phyloP scores from a whole-genome alignment of 306 rosid species.

The Elaeagnus macrophylla region DNA sequence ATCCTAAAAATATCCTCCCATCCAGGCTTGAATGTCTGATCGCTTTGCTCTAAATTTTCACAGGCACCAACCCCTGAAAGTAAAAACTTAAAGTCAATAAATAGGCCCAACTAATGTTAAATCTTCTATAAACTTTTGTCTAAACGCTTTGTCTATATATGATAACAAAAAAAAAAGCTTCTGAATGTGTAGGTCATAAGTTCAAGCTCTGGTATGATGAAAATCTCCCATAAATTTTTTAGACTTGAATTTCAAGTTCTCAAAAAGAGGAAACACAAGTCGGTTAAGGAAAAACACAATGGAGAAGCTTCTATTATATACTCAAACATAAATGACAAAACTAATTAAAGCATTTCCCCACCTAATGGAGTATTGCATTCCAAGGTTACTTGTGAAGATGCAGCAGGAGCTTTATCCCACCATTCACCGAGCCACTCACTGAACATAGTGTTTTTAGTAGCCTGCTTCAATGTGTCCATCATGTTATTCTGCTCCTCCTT shows the following conservation, averaged over 20 bases:
- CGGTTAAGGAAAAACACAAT: too few relatives aligned
- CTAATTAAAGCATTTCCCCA: constrained; percentile 19
- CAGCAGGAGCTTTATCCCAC: constrained; percentile 57
- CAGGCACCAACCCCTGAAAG: constrained; percentile 18
- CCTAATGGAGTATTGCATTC: constrained; percentile 46
- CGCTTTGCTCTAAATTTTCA: constrained; percentile 63
- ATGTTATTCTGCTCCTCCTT: constrained; percentile 75
- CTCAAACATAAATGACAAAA: background rate
- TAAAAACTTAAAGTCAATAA: constrained; percentile 22
- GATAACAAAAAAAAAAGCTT: too few relatives aligned
- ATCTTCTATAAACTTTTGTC: background rate
- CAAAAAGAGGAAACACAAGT: too few relatives aligned
- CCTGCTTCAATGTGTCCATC: constrained; percentile 97
- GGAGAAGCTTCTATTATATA: too few relatives aligned
- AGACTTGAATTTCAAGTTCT: too few relatives aligned
- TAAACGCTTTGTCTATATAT: too few relatives aligned
- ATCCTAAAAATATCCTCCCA: constrained; percentile 79
- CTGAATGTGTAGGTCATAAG: too few relatives aligned
- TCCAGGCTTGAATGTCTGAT: constrained; percentile 86
- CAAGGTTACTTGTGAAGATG: constrained; percentile 37
- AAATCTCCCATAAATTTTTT: too few relatives aligned
- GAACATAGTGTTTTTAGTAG: constrained; percentile 85
- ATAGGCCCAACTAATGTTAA: constrained; percentile 3
- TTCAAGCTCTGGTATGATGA: too few relatives aligned
- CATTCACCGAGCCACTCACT: constrained; percentile 91